Percentiles rank a stretch among this genome's conserved stretches.
Evolutionary conservation across 306 rosid species (phyloP).

Genomic region (Arachis hypogaea): DNA sequence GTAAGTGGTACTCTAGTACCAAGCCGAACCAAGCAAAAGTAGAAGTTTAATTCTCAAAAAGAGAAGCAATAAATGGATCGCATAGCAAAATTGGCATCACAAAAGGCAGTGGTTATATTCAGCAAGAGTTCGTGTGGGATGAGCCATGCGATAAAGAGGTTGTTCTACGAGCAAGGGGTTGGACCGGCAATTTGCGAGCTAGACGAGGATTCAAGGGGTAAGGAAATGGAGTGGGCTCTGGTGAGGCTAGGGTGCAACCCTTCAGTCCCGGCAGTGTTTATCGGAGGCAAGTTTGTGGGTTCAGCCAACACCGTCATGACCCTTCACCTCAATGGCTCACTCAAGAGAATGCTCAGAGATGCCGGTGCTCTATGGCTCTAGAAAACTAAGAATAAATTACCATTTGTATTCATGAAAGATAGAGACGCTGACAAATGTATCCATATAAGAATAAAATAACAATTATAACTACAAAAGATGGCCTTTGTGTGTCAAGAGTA

Average conservation of each 20-base stretch:
- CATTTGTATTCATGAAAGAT: no score
- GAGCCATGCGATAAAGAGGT: constrained; percentile 89
- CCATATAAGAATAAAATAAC: no score
- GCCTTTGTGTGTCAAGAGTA: no score
- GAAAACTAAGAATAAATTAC: neutral
- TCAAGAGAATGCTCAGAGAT: constrained; percentile 82
- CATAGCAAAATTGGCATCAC: constrained; percentile 70
- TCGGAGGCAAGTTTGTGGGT: constrained; percentile 85
- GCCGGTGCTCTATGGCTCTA: constrained; percentile 96
- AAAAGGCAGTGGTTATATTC: constrained; percentile 94
- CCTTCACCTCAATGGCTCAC: constrained; percentile 87
- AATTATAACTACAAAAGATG: no score
- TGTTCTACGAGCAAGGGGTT: constrained; percentile 89
- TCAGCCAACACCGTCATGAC: constrained; percentile 85
- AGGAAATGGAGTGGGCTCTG: constrained; percentile 92
- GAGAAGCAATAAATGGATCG: constrained; percentile 59
- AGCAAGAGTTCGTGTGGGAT: constrained; percentile 99
- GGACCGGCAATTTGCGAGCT: constrained; percentile 84
- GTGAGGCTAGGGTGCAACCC: constrained; percentile 88
- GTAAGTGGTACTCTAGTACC: neutral
- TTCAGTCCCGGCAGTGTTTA: constrained; percentile 81
- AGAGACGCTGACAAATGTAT: no score
- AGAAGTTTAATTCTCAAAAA: no score
- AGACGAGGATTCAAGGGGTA: constrained; percentile 76
- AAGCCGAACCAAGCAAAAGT: neutral